Base-by-base conservation (phyloP, 352 stramenopile species). In the Globisporangium cederbergense region DNA sequence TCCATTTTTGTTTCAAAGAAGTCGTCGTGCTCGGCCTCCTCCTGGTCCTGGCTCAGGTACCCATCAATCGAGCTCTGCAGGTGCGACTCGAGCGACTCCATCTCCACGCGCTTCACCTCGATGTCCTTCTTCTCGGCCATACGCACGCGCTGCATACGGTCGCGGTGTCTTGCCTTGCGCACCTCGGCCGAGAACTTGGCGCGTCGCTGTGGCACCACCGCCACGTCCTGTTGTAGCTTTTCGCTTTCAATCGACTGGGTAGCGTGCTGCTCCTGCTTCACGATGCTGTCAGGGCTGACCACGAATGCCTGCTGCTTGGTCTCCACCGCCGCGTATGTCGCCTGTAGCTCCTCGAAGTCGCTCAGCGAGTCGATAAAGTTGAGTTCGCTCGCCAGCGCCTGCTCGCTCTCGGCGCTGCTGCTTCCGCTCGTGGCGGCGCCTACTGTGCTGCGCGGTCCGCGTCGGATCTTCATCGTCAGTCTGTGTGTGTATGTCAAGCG, bases 91-190 rank as follows among this genome's bases (percentile, higher is more conserved):
- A 79, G 70, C 11, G 63, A 28, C 55, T 75, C 49, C 34, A 75
- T 71, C 64, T 79, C 70, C 13, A 71, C 57, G 11, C 73, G 73
- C 60, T 80, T 80, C 25, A 74, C 56, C 47, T 77, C 67, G 38
- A 76, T 69, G 51, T 67, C 74, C 6, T 71, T 64, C 64, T 77
- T 77, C 42, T 77, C 67, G 1, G 71, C 67, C 50, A 80, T 62
- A 8, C 73, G 70, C 45, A 73, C 64, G 46, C 73, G 73, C 62
- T 80, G 73, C 73, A 80, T 80, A 11, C 73, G 73, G 30, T 77
- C 73, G 59, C 73, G 73, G 20, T 80, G 73, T 6, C 73, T 54
- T 5, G 71, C 70, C 6, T 62, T 55, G 4, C 73, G 73, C 14
- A 74, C 68, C 2, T 80, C 73, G 1, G 68, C 32, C 13, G 45